Conservation (phyloP, 1,139 yeast species). For the Pichia sorboxylosa region DNA sequence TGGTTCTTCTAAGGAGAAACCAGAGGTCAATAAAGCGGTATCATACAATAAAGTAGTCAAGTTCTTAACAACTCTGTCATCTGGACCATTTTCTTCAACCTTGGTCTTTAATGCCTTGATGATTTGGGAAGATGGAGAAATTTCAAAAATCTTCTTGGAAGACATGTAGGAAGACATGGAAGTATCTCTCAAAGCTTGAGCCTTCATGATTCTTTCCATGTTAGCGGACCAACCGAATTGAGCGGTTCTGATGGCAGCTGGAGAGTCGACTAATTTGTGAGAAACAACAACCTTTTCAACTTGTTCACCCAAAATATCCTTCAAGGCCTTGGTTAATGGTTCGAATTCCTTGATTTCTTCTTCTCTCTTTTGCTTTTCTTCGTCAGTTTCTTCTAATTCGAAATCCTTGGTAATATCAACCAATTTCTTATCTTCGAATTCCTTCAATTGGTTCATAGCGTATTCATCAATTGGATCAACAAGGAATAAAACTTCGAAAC, state of each 20-base stretch:
- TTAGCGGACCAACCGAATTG: constrained; percentile 99
- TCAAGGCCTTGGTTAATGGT: constrained; percentile 87
- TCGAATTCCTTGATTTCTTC: constrained; percentile 86
- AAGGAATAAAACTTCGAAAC: constrained; percentile 94
- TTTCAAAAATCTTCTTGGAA: constrained; percentile 97
- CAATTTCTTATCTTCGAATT: constrained; percentile 97
- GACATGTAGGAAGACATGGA: constrained; percentile 99
- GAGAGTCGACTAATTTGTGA: constrained; percentile 94
- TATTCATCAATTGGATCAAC: constrained; percentile 99
- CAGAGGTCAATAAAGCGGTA: constrained; percentile 96
- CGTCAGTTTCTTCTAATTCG: constrained; percentile 98
- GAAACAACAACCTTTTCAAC: constrained; percentile 99
- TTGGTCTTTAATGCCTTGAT: constrained; percentile 91
- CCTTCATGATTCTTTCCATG: constrained; percentile 99
- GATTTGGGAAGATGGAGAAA: constrained; percentile 92
- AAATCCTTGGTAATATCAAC: constrained; percentile 99
- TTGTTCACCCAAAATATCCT: constrained; percentile 95
- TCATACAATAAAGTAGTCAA: constrained; percentile 92
- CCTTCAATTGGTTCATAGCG: constrained; percentile 98
- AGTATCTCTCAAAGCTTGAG: constrained; percentile 98
- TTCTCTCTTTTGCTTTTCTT: constrained; percentile 92
- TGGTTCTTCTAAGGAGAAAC: constrained; percentile 98
- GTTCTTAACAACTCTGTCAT: constrained; percentile 97
- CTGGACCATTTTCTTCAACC: constrained; percentile 95
- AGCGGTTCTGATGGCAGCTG: constrained; percentile 99